These are phyloP conservation scores for Leccinum boreale DNA, from an alignment of 768 basidiomycete genomes.

Conservation along the genomic window DNA sequence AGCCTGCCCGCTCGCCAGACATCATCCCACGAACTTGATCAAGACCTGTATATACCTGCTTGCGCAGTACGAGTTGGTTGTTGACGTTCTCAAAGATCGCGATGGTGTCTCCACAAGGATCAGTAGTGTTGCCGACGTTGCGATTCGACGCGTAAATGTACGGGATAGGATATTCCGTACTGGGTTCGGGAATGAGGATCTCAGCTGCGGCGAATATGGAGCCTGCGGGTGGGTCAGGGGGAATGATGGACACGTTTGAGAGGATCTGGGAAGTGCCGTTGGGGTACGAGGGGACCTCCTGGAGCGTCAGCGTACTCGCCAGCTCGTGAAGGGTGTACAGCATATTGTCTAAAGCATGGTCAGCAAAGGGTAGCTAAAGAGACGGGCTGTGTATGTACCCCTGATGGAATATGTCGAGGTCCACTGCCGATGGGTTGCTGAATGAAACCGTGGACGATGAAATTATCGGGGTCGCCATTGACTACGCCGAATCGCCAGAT, in stretches of 20 bases:
- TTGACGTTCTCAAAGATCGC: constrained; percentile 53
- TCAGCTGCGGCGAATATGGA: constrained; percentile 53
- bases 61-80: constrained; percentile 38
- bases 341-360: constrained; percentile 38
- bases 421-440: constrained; percentile 55
- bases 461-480: constrained; percentile 41
- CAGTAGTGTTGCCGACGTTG: constrained; percentile 46
- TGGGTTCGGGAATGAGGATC: constrained; percentile 55
- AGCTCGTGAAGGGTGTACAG: constrained; percentile 57
- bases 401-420: constrained; percentile 49
- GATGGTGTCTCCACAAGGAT: constrained; percentile 59
- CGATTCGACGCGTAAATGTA: constrained; percentile 71
- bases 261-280: constrained; percentile 51
- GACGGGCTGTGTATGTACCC: constrained; percentile 18
- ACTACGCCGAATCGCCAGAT: constrained; percentile 49
- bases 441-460: constrained; percentile 57
- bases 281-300: constrained; percentile 44
- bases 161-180: constrained; percentile 42
- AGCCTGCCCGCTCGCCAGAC: not conserved
- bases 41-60: constrained; percentile 47
- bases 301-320: constrained; percentile 54
- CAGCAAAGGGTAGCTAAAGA: not conserved
- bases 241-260: constrained; percentile 47
- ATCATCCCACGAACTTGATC: not conserved
- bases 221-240: constrained; percentile 37